Base-by-base conservation (phyloP, 345 rosid genomes). In the Hibiscus trionum region DNA sequence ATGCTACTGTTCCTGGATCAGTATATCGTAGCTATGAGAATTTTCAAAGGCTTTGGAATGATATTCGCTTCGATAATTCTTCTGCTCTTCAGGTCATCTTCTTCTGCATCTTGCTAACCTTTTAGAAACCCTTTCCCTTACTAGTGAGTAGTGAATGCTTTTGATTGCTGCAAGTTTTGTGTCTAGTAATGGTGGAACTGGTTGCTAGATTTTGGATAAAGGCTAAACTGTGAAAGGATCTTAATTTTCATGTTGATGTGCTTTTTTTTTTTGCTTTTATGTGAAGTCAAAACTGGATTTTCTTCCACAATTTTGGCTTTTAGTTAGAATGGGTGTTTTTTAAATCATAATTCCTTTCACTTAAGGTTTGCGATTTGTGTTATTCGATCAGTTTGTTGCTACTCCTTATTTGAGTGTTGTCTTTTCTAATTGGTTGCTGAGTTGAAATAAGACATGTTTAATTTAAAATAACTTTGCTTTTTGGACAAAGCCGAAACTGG, bases 11-110 rank as follows among this genome's bases (percentile, higher is more conserved):
- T 73, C 95, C 97, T 66, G 95, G 93, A 24, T 86, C 93, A 42
- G 91, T 88, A 49, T 94, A 94, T 55, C 87, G 94, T 62, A 94
- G 96, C 84, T 90, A 86, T 66, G 80, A 85, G 79, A 78, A 88
- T 82, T 90, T 91, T 77, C 68, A 62, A 58, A 83, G 84, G 80
- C 87, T 94, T 42, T 86, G 91, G 93, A 80, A 81, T 75, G 86
- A 90, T 59, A 88, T 94, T 71, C 72, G 65, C n/a, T 73, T 84
- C 27, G 96, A 91, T 65, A 91, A 93, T 81, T 85, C 88, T 33
- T 84, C 94, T 19, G 77, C 89, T 11, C 68, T 88, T 65, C 77
- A 91, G 91, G 96, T 91, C 72, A 19, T 39, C 37, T 55, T 39
- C 10, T 39, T 39, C 44, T 39, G 44, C 44, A 39, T 39, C 44